Evolutionary conservation across 2,329 filamentous ascomycete species (phyloP).

Genomic region (Penicillium aurantiogriseum): DNA sequence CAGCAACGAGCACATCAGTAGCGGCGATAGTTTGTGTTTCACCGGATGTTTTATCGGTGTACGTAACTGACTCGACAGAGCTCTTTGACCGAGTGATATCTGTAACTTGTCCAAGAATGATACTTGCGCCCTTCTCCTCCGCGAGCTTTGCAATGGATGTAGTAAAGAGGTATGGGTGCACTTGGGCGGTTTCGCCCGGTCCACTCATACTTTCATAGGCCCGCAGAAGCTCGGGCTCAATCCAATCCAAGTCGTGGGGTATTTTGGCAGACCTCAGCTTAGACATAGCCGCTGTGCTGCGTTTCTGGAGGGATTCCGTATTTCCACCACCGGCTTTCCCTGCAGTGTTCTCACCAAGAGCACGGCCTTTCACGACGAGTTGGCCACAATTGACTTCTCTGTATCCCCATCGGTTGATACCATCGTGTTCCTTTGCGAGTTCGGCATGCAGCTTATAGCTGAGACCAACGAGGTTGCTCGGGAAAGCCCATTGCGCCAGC

Average conservation of each 20-base stretch:
- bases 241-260: constrained; percentile 80
- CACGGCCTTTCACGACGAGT: constrained; percentile 53
- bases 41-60: constrained; percentile 53
- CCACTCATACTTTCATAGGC: constrained; percentile 83
- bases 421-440: constrained; percentile 79
- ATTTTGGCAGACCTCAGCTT: constrained; percentile 59
- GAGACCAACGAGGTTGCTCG: constrained; percentile 75
- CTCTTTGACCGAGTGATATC: constrained; percentile 58
- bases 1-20: constrained; percentile 59
- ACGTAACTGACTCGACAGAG: constrained; percentile 62
- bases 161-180: constrained; percentile 90
- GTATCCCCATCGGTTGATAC: constrained; percentile 81
- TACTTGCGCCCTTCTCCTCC: constrained; percentile 63
- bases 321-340: constrained; percentile 33
- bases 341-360: constrained; percentile 35
- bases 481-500: constrained; percentile 89
- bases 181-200: constrained; percentile 79
- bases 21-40: constrained; percentile 53
- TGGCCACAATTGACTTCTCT: constrained; percentile 73
- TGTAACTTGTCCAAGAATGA: constrained; percentile 68
- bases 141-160: constrained; percentile 78
- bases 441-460: constrained; percentile 81
- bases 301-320: constrained; percentile 56
- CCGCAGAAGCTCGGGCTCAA: constrained; percentile 64
- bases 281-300: constrained; percentile 51